A percentile compares a stretch with the other conserved stretches of the same genome.
phyloP scores from a whole-genome alignment of 148 eudicot genomes.

The Nepenthes mirabilis region DNA sequence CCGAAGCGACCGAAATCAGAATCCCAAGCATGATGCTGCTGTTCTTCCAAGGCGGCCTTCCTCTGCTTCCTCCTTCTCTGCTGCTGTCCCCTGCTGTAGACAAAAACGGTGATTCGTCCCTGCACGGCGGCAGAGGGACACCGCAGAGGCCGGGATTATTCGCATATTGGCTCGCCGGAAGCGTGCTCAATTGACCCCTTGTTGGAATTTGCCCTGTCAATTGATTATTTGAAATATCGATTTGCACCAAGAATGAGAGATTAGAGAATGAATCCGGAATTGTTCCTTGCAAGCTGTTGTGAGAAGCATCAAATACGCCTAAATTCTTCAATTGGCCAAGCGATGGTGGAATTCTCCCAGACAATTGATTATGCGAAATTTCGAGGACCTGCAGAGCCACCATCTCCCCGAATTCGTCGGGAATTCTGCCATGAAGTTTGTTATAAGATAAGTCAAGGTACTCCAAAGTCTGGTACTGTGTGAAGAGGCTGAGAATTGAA shows the following conservation, averaged over 20 bases:
- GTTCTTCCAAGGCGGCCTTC: slow-evolving; percentile 49
- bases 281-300: slow-evolving; percentile 72
- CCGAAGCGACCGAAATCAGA: slow-evolving; percentile 59
- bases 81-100: slow-evolving; percentile 17
- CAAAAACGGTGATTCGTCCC: slow-evolving; percentile 5
- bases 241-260: slow-evolving; percentile 88
- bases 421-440: slow-evolving; percentile 68
- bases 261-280: slow-evolving; percentile 88
- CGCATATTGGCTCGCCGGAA: slow-evolving; percentile 82
- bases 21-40: slow-evolving; percentile 59
- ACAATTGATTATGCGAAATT: slow-evolving; percentile 66
- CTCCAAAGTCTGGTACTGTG: slow-evolving; percentile 82
- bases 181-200: slow-evolving; percentile 88
- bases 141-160: slow-evolving; percentile 92
- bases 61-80: slow-evolving; percentile 15
- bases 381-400: slow-evolving; percentile 86
- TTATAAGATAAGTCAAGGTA: slow-evolving; percentile 94
- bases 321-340: slow-evolving; percentile 79
- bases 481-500: slow-evolving; percentile 69
- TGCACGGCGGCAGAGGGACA: slow-evolving; percentile 73
- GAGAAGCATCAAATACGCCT: slow-evolving; percentile 89
- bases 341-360: slow-evolving; percentile 76
- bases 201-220: slow-evolving; percentile 73
- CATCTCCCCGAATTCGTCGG: slow-evolving; percentile 90
- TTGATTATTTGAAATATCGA: slow-evolving; percentile 80